These are phyloP conservation scores for Colletotrichum limetticola DNA, from an alignment of 2,329 filamentous ascomycete species.

Conservation along the genomic window DNA sequence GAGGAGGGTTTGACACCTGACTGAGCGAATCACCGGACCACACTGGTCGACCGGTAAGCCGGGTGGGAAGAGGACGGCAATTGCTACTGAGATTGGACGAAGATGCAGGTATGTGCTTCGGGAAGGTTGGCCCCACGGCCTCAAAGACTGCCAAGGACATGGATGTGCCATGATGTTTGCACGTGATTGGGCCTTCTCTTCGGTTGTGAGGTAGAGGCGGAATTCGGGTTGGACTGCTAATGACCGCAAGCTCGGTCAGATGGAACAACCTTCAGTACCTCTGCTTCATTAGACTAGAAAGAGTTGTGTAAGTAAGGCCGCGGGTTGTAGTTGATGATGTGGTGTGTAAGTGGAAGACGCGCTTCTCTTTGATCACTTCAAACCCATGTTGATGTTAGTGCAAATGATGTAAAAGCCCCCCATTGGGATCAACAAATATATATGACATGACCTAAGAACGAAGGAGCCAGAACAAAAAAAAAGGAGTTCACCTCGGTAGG, in stretches of 20 bases:
- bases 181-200: background rate
- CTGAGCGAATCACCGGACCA: constrained; percentile 9
- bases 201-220: background rate
- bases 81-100: background rate
- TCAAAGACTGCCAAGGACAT: background rate
- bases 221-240: background rate
- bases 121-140: background rate
- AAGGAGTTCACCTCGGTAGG: no score
- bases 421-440: no score
- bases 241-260: background rate
- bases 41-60: background rate
- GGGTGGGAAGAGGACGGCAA: background rate
- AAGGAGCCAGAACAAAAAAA: no score
- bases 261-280: background rate
- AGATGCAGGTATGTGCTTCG: background rate
- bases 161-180: constrained; percentile 22
- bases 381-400: background rate
- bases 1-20: constrained; percentile 13
- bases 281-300: background rate
- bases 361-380: background rate
- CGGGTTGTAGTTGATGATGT: background rate
- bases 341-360: no score
- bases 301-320: background rate
- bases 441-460: no score
- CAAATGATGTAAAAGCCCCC: no score